Evolutionary conservation across 257 asterid species (phyloP), one percentile per base, ranked within the genome.

Genomic region (Fraxinus americana): DNA sequence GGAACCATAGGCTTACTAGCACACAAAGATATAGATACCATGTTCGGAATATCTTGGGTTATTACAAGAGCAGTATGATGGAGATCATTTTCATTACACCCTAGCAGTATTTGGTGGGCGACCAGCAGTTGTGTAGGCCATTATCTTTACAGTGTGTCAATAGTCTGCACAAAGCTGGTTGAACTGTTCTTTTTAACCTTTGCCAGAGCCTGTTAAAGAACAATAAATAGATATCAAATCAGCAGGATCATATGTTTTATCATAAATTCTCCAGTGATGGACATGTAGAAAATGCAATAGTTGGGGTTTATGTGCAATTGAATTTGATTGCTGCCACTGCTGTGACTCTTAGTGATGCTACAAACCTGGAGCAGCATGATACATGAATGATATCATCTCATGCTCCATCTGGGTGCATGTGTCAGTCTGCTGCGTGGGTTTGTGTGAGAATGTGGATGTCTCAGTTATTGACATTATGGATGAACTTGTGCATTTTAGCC

Each of bases 361-460:
- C 17, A 63, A 63, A 63, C 35, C 19, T 63, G 5, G 32, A 25
- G 17, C 67, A 61, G 32, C 3, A 23, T 1, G 34, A 23, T 61
- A 61, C 25, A 63, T 63, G 35, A 63, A 63, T 23, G 35, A 10
- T 63, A 4, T 13, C 4, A 4, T 75, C 68, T 71, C 74, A 75
- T 63, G 34, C 14, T 63, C 9, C 69, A 25, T 63, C 35, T 63
- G 69, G 69, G 1, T 75, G 65, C 23, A 54, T 72, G 71, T 81
- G 36, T 75, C 70, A 45, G 48, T 72, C 54, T 76, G 73, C 71
- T 75, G 35, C 17, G 27, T 76, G 34, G 25, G 70, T 50, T 43
- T 70, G 67, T 61, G 72, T 45, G 72, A 66, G 70, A 69, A 72
- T 67, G 23, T 72, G 41, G 25, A 59, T 57, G 63, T 34, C 68